Evolutionary conservation across 306 rosid species (phyloP).

Genomic region (Elaeagnus macrophylla): DNA sequence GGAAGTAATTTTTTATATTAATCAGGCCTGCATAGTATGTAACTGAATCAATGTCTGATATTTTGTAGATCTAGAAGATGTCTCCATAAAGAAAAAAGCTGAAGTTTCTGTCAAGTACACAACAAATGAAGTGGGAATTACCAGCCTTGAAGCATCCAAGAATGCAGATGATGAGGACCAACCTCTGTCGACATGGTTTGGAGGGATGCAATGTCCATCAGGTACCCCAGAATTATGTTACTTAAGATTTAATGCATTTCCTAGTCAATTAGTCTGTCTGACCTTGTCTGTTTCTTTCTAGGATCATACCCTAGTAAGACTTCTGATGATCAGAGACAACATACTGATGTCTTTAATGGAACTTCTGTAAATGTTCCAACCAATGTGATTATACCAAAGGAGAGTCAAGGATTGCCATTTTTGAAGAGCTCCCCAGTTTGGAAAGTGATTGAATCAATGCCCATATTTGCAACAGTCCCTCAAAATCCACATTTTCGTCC

Average conservation of each 20-base stretch:
- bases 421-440: slow-evolving; percentile 35
- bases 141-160: neutral
- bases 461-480: slow-evolving; percentile 25
- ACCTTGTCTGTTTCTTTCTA: neutral
- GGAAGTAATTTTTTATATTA: neutral
- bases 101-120: slow-evolving; percentile 6
- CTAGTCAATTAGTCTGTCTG: neutral
- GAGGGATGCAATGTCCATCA: slow-evolving; percentile 13
- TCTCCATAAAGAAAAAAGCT: slow-evolving; percentile 10
- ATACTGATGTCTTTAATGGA: neutral
- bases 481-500: slow-evolving; percentile 41
- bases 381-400: slow-evolving; percentile 3
- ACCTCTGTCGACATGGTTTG: slow-evolving; percentile 28
- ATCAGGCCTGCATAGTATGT: neutral
- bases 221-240: slow-evolving; percentile 9
- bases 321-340: slow-evolving; percentile 8
- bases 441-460: slow-evolving; percentile 35
- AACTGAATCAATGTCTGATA: slow-evolving; percentile 2
- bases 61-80: slow-evolving; percentile 23
- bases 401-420: slow-evolving; percentile 25
- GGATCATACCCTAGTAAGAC: slow-evolving; percentile 4
- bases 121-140: no score
- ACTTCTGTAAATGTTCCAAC: slow-evolving; percentile 7
- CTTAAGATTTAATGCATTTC: neutral
- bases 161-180: slow-evolving; percentile 23